phyloP scores from a whole-genome alignment of 805 yeast species.

The Dipodascus albidus region DNA sequence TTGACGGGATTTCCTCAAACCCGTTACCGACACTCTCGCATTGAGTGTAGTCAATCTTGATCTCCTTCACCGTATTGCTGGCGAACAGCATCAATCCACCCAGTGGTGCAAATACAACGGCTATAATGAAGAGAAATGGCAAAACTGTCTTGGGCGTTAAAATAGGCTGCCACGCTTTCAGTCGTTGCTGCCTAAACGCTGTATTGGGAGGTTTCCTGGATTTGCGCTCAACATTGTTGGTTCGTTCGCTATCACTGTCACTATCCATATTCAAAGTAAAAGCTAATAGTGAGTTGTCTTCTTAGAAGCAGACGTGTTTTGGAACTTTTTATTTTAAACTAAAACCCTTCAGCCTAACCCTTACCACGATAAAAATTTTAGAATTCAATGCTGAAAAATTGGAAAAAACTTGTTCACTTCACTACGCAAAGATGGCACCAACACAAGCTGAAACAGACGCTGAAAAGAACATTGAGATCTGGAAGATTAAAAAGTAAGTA shows the following conservation, averaged over 20 bases:
- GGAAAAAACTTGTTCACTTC: not conserved
- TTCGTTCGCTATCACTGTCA: conserved; percentile 21
- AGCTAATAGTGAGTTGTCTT: not conserved
- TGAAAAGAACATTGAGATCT: conserved; percentile 94
- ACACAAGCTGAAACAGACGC: conserved; percentile 48
- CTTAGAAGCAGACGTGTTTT: not conserved
- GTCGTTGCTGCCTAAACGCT: conserved; percentile 42
- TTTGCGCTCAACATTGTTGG: conserved; percentile 24
- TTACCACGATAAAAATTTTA: not conserved
- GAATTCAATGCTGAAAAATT: not conserved
- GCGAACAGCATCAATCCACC: conserved; percentile 78
- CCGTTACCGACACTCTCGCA: conserved; percentile 38
- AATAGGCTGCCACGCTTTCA: conserved; percentile 75
- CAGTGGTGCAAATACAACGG: conserved; percentile 77
- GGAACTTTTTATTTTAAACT: too few species aligned
- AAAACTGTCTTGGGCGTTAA: conserved; percentile 84
- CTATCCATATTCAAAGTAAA: conserved; percentile 16
- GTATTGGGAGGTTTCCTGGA: conserved; percentile 32
- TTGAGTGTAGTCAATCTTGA: conserved; percentile 62
- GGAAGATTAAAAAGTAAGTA: conserved; percentile 88
- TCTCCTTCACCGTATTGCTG: conserved; percentile 66
- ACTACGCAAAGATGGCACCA: conserved; percentile 2
- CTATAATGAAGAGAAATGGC: conserved; percentile 65
- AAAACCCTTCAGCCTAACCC: not conserved
- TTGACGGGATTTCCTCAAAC: conserved; percentile 44